Evolutionary conservation across 768 basidiomycete species (phyloP).

Genomic region (Cystobasidium ongulense): DNA sequence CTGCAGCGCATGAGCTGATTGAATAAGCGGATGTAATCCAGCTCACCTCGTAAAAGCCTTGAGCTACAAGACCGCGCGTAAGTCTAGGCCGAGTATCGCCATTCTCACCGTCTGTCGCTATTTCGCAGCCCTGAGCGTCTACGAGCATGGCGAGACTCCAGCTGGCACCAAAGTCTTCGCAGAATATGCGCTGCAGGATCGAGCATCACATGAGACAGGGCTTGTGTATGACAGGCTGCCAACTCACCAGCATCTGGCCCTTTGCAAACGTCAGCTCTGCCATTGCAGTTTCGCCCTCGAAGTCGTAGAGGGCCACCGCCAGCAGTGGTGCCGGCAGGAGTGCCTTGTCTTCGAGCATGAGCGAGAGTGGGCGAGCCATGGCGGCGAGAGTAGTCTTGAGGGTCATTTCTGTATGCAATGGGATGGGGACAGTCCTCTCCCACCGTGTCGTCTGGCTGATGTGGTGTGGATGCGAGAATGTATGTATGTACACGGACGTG

Average conservation of each 20-base stretch:
- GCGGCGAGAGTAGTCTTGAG: background rate
- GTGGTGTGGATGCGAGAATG: no score
- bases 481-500: background rate
- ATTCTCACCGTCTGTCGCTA: background rate
- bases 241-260: background rate
- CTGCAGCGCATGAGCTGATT: background rate
- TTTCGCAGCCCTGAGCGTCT: slow-evolving; percentile 8
- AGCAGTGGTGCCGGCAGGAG: background rate
- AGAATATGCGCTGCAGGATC: slow-evolving; percentile 1
- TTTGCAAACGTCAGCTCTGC: background rate
- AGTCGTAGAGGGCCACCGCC: background rate
- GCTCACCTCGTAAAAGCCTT: slow-evolving; percentile 17
- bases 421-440: background rate
- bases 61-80: background rate
- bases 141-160: slow-evolving; percentile 21
- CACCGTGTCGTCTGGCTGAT: no score
- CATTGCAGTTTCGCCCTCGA: background rate
- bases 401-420: background rate
- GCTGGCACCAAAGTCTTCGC: slow-evolving; percentile 15
- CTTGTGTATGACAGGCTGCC: no score
- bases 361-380: background rate
- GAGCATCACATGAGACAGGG: no score
- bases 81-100: background rate
- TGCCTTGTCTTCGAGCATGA: background rate
- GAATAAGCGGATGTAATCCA: no score